A percentile compares a stretch with the other conserved stretches of the same genome.
Conservation (phyloP, 768 basidiomycete genomes). For the Pleurotus cornucopiae region DNA sequence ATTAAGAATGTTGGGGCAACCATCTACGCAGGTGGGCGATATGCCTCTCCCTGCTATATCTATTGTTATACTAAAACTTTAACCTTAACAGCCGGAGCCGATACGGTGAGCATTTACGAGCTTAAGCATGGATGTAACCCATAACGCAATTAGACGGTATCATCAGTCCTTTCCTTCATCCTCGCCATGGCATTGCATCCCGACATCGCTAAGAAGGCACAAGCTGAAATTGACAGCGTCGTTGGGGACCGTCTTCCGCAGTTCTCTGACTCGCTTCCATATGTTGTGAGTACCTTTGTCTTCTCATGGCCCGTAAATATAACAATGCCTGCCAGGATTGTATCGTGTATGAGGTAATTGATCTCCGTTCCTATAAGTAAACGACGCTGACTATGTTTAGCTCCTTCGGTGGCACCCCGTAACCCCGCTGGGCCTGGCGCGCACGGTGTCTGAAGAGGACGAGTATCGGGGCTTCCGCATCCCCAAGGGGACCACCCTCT, state of each 20-base stretch:
- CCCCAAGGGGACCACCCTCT: slow-evolving; percentile 25
- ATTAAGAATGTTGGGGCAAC: slow-evolving; percentile 41
- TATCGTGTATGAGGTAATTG: slow-evolving; percentile 23
- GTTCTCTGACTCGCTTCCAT: slow-evolving; percentile 35
- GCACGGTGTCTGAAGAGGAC: slow-evolving; percentile 20
- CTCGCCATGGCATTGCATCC: slow-evolving; percentile 37
- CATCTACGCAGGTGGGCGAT: slow-evolving; percentile 32
- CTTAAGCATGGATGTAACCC: too few relatives aligned
- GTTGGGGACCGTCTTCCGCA: slow-evolving; percentile 31
- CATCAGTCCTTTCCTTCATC: slow-evolving; percentile 32
- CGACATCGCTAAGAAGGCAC: slow-evolving; percentile 30
- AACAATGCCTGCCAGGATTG: slow-evolving; percentile 17
- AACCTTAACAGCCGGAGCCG: slow-evolving; percentile 21
- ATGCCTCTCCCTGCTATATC: not conserved
- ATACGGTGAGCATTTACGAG: slow-evolving; percentile 17
- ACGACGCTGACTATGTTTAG: slow-evolving; percentile 11
- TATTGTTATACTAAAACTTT: not conserved
- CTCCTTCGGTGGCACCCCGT: slow-evolving; percentile 42
- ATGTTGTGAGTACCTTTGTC: slow-evolving; percentile 25
- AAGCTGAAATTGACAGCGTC: slow-evolving; percentile 32
- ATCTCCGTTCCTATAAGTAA: not conserved
- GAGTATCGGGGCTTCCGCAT: slow-evolving; percentile 32
- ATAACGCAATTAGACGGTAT: slow-evolving; percentile 18
- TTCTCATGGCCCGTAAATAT: not conserved
- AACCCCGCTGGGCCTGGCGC: slow-evolving; percentile 22